Evolutionary conservation across 345 rosid genomes (phyloP).

Genomic region (Hibiscus syriacus): DNA sequence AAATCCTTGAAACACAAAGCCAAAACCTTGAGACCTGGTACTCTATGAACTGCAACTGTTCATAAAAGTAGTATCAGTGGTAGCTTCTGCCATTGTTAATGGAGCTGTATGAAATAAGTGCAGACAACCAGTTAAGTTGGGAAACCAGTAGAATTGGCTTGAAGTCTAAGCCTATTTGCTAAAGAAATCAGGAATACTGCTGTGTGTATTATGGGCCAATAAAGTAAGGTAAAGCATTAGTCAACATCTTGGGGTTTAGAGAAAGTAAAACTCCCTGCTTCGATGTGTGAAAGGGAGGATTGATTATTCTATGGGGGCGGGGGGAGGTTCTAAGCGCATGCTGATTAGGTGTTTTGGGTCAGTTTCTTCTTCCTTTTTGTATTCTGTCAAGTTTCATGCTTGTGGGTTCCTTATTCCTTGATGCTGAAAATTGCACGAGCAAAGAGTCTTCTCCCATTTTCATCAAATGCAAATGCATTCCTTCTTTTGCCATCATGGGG

Average conservation of each 20-base stretch:
- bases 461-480: slow-evolving; percentile 2
- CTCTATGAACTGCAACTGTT: slow-evolving; percentile 15
- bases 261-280: slow-evolving; percentile 21
- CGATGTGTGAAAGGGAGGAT: background rate
- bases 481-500: background rate
- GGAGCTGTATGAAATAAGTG: slow-evolving; percentile 19
- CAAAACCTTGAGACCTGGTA: slow-evolving; percentile 29
- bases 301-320: background rate
- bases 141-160: slow-evolving; percentile 11
- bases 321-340: background rate
- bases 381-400: background rate
- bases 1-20: slow-evolving; percentile 57
- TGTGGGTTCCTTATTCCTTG: background rate
- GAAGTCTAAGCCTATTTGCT: background rate
- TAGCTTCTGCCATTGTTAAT: background rate
- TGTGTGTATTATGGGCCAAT: slow-evolving; percentile 10
- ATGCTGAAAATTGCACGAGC: slow-evolving; percentile 16
- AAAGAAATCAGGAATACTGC: slow-evolving; percentile 1
- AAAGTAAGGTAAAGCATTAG: slow-evolving; percentile 30
- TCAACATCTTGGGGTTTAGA: slow-evolving; percentile 21
- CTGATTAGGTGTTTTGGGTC: slow-evolving; percentile 21
- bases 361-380: background rate
- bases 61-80: background rate
- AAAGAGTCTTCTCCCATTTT: slow-evolving; percentile 5
- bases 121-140: background rate